A percentile compares a stretch with the other conserved stretches of the same genome.
Conservation (phyloP, 176 grass and related monocot genomes). For the Lolium rigidum region DNA sequence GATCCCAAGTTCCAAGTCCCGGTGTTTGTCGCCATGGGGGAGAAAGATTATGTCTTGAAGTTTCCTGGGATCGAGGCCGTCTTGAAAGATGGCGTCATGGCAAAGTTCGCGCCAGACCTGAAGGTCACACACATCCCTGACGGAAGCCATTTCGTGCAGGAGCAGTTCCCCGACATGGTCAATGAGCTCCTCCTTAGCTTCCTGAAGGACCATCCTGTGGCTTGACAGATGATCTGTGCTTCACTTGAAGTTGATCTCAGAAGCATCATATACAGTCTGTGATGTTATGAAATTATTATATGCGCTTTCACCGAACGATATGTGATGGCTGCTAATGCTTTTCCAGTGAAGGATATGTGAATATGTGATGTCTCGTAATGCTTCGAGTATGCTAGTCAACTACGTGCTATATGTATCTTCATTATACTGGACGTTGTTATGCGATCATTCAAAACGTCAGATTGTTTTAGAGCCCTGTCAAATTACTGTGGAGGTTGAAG, state of each 20-base stretch:
- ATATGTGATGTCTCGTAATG: background rate
- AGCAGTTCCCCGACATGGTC: conserved; percentile 73
- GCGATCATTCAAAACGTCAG: background rate
- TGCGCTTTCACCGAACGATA: background rate
- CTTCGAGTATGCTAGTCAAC: background rate
- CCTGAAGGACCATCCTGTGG: conserved; percentile 52
- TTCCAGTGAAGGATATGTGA: no score
- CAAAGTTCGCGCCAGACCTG: conserved; percentile 59
- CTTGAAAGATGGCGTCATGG: conserved; percentile 50
- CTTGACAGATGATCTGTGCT: background rate
- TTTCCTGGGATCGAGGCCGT: conserved; percentile 51
- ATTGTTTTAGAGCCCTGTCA: background rate
- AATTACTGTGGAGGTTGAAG: no score
- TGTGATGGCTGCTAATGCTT: background rate
- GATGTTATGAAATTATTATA: background rate
- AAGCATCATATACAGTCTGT: background rate
- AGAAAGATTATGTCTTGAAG: conserved; percentile 72
- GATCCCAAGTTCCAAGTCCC: conserved; percentile 65
- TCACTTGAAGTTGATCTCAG: background rate
- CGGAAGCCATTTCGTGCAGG: conserved; percentile 73
- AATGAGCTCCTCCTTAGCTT: conserved; percentile 63
- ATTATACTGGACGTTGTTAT: background rate
- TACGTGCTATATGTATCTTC: background rate
- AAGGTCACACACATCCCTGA: conserved; percentile 71
- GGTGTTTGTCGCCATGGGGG: conserved; percentile 65